Evolutionary conservation across 495 filamentous ascomycete genomes (phyloP).

Genomic region (Margaritispora aquatica): DNA sequence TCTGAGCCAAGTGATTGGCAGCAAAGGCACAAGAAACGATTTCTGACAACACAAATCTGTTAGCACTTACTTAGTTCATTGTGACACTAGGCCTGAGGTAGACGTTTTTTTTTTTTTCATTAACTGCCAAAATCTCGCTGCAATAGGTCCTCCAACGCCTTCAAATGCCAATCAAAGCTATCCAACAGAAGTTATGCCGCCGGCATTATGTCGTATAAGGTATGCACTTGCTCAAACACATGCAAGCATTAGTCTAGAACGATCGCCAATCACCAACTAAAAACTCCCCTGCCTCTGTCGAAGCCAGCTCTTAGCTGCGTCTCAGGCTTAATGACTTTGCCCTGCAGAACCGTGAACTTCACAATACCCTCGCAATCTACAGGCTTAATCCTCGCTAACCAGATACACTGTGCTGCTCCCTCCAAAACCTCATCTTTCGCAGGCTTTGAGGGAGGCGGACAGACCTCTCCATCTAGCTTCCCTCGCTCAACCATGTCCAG

Average conservation of each 20-base stretch:
- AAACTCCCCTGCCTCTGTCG: constrained; percentile 68
- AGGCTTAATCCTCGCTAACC: constrained; percentile 82
- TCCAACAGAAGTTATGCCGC: neutral
- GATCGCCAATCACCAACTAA: constrained; percentile 65
- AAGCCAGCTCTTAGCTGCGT: constrained; percentile 84
- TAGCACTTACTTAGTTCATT: too few relatives aligned
- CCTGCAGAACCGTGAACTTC: constrained; percentile 81
- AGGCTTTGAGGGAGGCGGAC: constrained; percentile 17
- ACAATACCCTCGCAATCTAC: constrained; percentile 95
- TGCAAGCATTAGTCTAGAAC: neutral
- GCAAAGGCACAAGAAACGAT: too few relatives aligned
- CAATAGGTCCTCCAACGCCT: neutral
- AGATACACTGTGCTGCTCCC: constrained; percentile 82
- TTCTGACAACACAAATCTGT: too few relatives aligned
- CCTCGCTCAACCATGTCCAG: constrained; percentile 36
- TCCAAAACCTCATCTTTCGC: constrained; percentile 35
- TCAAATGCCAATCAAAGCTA: neutral
- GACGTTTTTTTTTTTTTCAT: too few relatives aligned
- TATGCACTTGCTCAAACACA: neutral
- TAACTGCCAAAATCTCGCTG: too few relatives aligned
- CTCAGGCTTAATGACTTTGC: constrained; percentile 86
- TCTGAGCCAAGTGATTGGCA: too few relatives aligned
- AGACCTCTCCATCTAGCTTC: constrained; percentile 25
- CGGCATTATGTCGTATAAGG: neutral
- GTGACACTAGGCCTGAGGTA: too few relatives aligned